phyloP scores from a whole-genome alignment of 768 basidiomycete genomes.

The Xanthoconium purpureum region DNA sequence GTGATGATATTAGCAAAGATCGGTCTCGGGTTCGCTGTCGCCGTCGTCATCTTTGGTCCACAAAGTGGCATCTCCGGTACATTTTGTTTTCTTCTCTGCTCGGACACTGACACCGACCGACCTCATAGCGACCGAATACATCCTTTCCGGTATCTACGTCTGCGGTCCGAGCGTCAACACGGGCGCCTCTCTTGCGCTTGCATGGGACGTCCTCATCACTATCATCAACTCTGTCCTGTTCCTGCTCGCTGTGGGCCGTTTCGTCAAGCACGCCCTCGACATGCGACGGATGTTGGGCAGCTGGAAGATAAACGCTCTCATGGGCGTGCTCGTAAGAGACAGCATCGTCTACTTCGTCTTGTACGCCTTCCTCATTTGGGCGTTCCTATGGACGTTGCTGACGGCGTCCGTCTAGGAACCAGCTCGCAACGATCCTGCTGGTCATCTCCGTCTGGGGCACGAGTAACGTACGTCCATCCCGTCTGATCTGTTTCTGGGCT shows the following conservation, averaged over 20 bases:
- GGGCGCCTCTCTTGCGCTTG: conserved; percentile 5
- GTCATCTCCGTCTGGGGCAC: conserved; percentile 17
- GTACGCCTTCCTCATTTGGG: conserved; percentile 1
- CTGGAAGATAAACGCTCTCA: conserved; percentile 14
- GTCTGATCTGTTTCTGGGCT: too few species aligned
- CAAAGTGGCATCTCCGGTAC: conserved; percentile 17
- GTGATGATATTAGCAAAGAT: conserved; percentile 5
- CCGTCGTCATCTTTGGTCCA: conserved; percentile 12
- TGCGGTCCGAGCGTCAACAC: conserved; percentile 9
- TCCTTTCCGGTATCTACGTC: conserved; percentile 16
- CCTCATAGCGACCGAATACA: conserved; percentile 12
- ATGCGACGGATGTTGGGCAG: conserved; percentile 1
- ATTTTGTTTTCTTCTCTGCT: background rate
- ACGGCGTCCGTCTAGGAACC: conserved; percentile 4
- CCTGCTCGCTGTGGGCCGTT: conserved; percentile 13
- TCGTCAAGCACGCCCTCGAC: conserved; percentile 9
- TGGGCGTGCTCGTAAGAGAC: conserved; percentile 16
- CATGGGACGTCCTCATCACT: conserved; percentile 16
- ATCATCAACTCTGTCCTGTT: conserved; percentile 13
- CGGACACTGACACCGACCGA: background rate
- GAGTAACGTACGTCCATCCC: conserved; percentile 4
- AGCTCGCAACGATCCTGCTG: conserved; percentile 15
- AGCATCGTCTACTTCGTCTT: conserved; percentile 20
- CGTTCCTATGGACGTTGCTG: background rate
- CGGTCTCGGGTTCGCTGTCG: conserved; percentile 7